A percentile compares a stretch with the other conserved stretches of the same genome.
Evolutionary conservation across 768 basidiomycete genomes (phyloP).

Genomic region (Suillus americanus): DNA sequence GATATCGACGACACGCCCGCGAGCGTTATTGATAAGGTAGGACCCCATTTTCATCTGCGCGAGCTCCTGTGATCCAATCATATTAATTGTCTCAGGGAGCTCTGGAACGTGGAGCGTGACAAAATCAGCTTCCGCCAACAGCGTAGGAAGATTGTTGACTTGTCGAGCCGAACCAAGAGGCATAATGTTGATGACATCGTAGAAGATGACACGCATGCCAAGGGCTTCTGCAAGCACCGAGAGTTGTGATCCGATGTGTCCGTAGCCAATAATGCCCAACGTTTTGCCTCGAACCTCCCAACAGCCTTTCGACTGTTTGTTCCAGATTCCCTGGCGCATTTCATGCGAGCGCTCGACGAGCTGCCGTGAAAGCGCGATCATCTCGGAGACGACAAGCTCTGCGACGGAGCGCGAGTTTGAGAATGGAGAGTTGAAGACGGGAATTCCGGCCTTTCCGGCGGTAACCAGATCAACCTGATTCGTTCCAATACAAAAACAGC

Average conservation of each 20-base stretch:
- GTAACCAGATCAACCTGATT: conserved; percentile 93
- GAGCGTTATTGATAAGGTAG: conserved; percentile 97
- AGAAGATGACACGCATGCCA: conserved; percentile 93
- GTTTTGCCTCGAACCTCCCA: conserved; percentile 99
- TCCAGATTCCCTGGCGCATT: conserved; percentile 90
- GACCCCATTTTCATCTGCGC: conserved; percentile 92
- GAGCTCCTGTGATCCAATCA: conserved; percentile 80
- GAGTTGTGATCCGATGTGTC: conserved; percentile 96
- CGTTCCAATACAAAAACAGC: conserved; percentile 99
- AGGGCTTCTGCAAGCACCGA: conserved; percentile 96
- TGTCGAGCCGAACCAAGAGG: conserved; percentile 93
- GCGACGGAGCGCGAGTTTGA: conserved; percentile 99
- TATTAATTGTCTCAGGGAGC: conserved; percentile 90
- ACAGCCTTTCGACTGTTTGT: conserved; percentile 97
- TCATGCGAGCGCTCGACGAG: conserved; percentile 87
- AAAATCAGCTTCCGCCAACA: conserved; percentile 85
- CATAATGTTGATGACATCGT: conserved; percentile 97
- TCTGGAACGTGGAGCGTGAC: conserved; percentile 97
- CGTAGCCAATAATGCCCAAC: conserved; percentile 96
- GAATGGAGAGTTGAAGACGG: conserved; percentile 99
- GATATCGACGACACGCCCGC: conserved; percentile 94
- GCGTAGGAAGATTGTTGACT: conserved; percentile 71
- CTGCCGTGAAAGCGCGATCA: conserved; percentile 93
- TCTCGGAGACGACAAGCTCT: conserved; percentile 93
- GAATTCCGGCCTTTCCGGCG: conserved; percentile 85